Base-by-base conservation (phyloP, 129 eudicot species). In the Pittosporum tobira region DNA sequence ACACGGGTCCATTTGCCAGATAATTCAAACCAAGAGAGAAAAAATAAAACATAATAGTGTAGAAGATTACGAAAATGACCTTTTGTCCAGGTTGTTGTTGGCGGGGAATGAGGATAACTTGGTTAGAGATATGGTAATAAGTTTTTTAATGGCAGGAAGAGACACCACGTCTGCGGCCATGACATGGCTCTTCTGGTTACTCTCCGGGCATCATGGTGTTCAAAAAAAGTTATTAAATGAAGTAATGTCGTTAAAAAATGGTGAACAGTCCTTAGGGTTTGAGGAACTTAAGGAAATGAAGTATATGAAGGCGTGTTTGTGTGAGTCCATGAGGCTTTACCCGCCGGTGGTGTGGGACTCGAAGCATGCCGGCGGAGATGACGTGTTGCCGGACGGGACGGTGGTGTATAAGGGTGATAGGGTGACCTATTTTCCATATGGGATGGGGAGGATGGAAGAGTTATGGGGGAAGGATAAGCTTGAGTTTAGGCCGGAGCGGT, bases 281-380 rank as follows among this genome's bases (percentile, higher is more conserved):
- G 85, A 75, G 2, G 65, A 51, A 4, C n/a, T 75, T 18, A 69
- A 65, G 51, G 77, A 78, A 13, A 68, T 82, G 82, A 61, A 56
- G 4, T 78, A 46, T 28, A 42, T 61, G 19, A 59, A 78, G 40
- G 82, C 89, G 0, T 79, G 85, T 4, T 9, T 82, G 13, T 74
- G 72, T 10, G 89, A 82, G 37, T 66, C 77, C 44, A 78, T 82
- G 85, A 68, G 89, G 64, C 70, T 78, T 4, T 82, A 78, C 55
- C 82, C 89, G 9, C 89, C 85, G 71, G 82, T 82, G 71, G 70
- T 71, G 15, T 69, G 81, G 84, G 85, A 78, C 68, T 80, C 87
- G 6, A 76, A 80, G 69, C 87, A 80, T 29, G 87, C 87, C 22
- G 62, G 30, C 0, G 53, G 9, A 5, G 74, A 72, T 37, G 87